Evolutionary conservation across 1,139 yeast species (phyloP).

Genomic region (Zygoascus sp.): DNA sequence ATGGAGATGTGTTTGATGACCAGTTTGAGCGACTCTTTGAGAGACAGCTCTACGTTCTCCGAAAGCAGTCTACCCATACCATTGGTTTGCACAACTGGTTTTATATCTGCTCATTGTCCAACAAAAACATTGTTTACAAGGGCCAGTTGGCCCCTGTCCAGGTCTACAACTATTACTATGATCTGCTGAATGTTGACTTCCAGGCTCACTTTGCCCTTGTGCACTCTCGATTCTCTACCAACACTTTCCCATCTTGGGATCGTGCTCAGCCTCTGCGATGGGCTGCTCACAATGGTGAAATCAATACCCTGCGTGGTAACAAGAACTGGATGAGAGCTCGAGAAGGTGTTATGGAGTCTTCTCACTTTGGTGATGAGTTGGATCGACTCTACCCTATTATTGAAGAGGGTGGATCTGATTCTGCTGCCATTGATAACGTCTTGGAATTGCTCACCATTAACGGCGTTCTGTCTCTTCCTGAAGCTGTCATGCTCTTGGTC

Average conservation of each 20-base stretch:
- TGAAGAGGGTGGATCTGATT: conserved; percentile 98
- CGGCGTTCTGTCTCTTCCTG: conserved; percentile 89
- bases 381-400: conserved; percentile 90
- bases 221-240: conserved; percentile 95
- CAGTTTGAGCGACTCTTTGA: conserved; percentile 66
- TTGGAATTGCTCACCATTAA: conserved; percentile 85
- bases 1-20: conserved; percentile 48
- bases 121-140: conserved; percentile 88
- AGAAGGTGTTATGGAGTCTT: conserved; percentile 92
- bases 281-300: conserved; percentile 99
- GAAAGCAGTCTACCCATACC: conserved; percentile 86
- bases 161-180: conserved; percentile 91
- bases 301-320: conserved; percentile 94
- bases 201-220: conserved; percentile 95
- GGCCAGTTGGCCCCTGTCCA: conserved; percentile 97
- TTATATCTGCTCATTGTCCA: conserved; percentile 88
- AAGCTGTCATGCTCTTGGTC: conserved; percentile 93
- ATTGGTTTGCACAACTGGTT: conserved; percentile 97
- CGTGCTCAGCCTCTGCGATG: conserved; percentile 97
- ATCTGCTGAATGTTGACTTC: conserved; percentile 83
- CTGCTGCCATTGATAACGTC: conserved; percentile 98
- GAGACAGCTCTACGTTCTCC: conserved; percentile 74
- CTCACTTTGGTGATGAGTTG: conserved; percentile 83
- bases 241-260: conserved; percentile 99
- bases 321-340: conserved; percentile 99